Base-by-base conservation (phyloP, 2,329 filamentous ascomycete genomes). In the Fusarium denticulatum region DNA sequence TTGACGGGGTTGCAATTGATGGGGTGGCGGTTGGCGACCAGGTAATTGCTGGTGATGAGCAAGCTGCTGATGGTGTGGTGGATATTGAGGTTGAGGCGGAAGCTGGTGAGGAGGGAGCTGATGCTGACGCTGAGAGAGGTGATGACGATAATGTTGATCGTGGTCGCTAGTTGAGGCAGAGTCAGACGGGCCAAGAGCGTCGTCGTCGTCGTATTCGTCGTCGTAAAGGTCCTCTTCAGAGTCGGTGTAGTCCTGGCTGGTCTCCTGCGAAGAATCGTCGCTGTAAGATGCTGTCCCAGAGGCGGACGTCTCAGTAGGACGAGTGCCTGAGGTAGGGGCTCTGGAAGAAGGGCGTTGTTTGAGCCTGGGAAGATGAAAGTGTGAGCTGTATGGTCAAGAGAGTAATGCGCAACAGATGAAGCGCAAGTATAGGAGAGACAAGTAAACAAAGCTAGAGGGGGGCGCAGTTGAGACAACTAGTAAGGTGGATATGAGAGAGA, bases 161-260 rank as follows among this genome's bases (percentile, higher is more conserved):
- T 73, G 71, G 22, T 71, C 62, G 52, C 66, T 72, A 14, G 68
- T 71, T 37, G 89, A 91, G 24, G 89, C 89, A 13, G 89, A 91
- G 77, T 91, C 89, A 39, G 86, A 87, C 20, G 89, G 89, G 6
- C 88, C 86, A 71, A 90, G 76, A 40, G 88, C 88, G 78, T 86
- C 86, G 71, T 84, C 83, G 62, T 84, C 82, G 55, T 68, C 59
- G 22, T 79, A 72, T 60, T 81, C 77, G 75, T 86, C 80, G 73
- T 81, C 79, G 75, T 69, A 69, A 32, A 69, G 24, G 26, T 86
- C 85, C 71, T 84, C 83, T 36, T 78, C 76, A 72, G 80, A 67
- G 47, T 79, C 55, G 40, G 55, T 76, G 53, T 80, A 78, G 26
- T 78, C 78, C 20, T 74, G 60, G 32, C 80, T 78, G 50, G 77